Conservation (phyloP, 2,329 filamentous ascomycete genomes). For the Penicillium palitans region DNA sequence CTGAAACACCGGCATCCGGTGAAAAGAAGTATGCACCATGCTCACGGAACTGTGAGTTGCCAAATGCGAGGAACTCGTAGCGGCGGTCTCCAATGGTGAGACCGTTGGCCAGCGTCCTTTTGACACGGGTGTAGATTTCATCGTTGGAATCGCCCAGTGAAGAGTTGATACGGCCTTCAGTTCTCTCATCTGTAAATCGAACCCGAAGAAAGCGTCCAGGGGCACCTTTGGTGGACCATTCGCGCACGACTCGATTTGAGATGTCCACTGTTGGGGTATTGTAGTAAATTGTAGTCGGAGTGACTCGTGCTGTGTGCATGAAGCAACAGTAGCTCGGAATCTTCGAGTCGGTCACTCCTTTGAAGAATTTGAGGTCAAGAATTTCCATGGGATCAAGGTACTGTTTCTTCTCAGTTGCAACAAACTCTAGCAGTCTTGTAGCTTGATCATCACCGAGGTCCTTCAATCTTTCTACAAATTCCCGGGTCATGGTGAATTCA, state of each 20-base stretch:
- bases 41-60: slow-evolving; percentile 92
- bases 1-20: slow-evolving; percentile 64
- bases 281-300: slow-evolving; percentile 79
- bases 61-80: slow-evolving; percentile 90
- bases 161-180: slow-evolving; percentile 61
- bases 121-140: slow-evolving; percentile 72
- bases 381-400: slow-evolving; percentile 72
- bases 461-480: slow-evolving; percentile 66
- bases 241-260: slow-evolving; percentile 81
- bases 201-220: slow-evolving; percentile 83
- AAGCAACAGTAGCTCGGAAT: slow-evolving; percentile 73
- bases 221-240: slow-evolving; percentile 63
- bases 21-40: slow-evolving; percentile 93
- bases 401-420: slow-evolving; percentile 63
- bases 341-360: slow-evolving; percentile 51
- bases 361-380: slow-evolving; percentile 56
- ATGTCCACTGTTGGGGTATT: slow-evolving; percentile 77
- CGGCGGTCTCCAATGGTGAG: slow-evolving; percentile 78
- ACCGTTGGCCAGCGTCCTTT: slow-evolving; percentile 70
- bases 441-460: slow-evolving; percentile 56
- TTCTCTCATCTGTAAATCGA: slow-evolving; percentile 81
- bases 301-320: slow-evolving; percentile 75
- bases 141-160: slow-evolving; percentile 60
- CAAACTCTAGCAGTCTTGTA: slow-evolving; percentile 69
- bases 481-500: slow-evolving; percentile 68